These are phyloP conservation scores for Dothidotthia symphoricarpi DNA, from an alignment of 2,329 filamentous ascomycete genomes.

Conservation along the genomic window DNA sequence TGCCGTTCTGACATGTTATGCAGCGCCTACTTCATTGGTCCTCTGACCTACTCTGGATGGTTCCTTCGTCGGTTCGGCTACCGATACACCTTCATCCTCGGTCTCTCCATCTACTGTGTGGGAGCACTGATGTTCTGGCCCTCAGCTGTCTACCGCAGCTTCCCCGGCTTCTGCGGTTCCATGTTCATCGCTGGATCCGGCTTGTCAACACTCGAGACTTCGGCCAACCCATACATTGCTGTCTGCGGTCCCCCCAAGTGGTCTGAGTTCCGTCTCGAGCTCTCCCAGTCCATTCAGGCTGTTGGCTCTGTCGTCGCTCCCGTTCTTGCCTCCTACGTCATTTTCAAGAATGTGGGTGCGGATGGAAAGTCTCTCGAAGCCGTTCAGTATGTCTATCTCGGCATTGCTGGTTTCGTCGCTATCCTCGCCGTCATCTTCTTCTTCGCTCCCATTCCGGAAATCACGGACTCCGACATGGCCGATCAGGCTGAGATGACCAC, in stretches of 20 bases:
- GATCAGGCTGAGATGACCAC: conserved; percentile 36
- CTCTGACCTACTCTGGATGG: conserved; percentile 55
- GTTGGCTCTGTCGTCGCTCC: conserved; percentile 73
- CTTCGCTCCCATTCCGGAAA: conserved; percentile 63
- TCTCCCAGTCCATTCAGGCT: conserved; percentile 75
- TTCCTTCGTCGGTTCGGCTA: conserved; percentile 73
- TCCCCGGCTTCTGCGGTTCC: conserved; percentile 69
- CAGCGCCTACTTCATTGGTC: conserved; percentile 55
- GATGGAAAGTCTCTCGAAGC: conserved; percentile 58
- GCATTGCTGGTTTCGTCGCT: conserved; percentile 71
- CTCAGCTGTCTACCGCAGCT: conserved; percentile 68
- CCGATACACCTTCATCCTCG: conserved; percentile 76
- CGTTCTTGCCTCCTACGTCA: conserved; percentile 69
- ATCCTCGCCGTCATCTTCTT: conserved; percentile 66
- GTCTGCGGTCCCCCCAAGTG: conserved; percentile 72
- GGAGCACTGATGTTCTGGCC: conserved; percentile 83
- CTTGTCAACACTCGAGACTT: conserved; percentile 71
- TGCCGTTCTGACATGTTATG: background rate
- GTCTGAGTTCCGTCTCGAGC: conserved; percentile 73
- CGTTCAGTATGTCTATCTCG: conserved; percentile 80
- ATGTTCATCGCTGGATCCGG: conserved; percentile 74
- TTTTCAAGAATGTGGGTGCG: conserved; percentile 65
- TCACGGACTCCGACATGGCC: conserved; percentile 67
- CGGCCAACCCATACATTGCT: conserved; percentile 73
- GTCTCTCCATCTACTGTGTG: conserved; percentile 65